Evolutionary conservation across 2,329 filamentous ascomycete species (phyloP), one percentile per base, ranked within the genome.

Genomic region (Chrysoporthe deuterocubensis): DNA sequence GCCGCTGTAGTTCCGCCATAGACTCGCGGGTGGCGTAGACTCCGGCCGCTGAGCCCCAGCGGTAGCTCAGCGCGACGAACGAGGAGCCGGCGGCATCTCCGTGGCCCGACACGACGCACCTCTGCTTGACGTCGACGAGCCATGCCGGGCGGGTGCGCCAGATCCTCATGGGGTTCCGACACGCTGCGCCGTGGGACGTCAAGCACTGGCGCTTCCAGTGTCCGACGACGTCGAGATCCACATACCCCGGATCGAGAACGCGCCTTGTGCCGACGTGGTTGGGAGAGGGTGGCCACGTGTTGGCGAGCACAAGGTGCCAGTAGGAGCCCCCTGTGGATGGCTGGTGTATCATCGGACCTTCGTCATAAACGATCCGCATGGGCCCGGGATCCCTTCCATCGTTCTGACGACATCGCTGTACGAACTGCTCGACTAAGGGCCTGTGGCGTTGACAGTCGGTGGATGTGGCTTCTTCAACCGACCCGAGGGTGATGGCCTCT

Each of bases 41-140:
- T 6, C 37, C 16, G 21, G 62, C 3, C 11, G 13, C 2, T 2
- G 26, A 32, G 21, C 54, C 63, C 32, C 34, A 65, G 32, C 63
- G 48, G 56, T 65, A 60, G n/a, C 63, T 65, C n/a, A 65, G 37
- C 3, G 63, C 63, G 4, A 65, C 34, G 4, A 65, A 65, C 6
- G 37, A 40, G 37, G 37, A 40, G 37, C 37, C 37, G 37, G 37
- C n/a, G 8, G 0, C 18, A 34, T n/a, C 42, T 13, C 26, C 63
- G 48, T 16, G 43, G 1, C 54, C 63, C 4, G 56, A 32, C 44
- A 43, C 21, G 34, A 60, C 48, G 44, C 43, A 60, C 21, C 34
- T n/a, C 2, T 21, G 18, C 13, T 43, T 11, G 7, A 60, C 44
- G 34, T 65, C 63, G 32, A 65, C n/a, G 18, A 65, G 16, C 54